phyloP scores from a whole-genome alignment of 441 rosid genomes.

The Croton setiger region DNA sequence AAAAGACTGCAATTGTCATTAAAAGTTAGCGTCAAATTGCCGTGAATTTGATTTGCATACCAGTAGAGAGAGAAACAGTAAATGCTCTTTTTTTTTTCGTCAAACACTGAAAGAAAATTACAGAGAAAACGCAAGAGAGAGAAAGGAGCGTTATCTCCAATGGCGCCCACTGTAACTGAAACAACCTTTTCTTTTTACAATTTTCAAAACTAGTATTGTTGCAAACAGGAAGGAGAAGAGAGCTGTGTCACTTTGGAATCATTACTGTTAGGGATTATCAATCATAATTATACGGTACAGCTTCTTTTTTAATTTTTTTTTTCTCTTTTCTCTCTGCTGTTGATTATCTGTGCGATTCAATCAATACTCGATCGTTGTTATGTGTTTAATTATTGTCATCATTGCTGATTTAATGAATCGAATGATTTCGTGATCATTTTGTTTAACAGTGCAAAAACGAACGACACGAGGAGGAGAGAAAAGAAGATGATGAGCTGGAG shows the following conservation, averaged over 20 bases:
- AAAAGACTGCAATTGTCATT: background rate
- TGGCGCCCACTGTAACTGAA: background rate
- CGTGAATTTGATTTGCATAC: no score
- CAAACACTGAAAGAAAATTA: background rate
- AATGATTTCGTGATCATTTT: background rate
- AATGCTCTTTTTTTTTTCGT: background rate
- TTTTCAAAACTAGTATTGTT: background rate
- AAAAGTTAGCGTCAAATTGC: no score
- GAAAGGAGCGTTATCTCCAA: background rate
- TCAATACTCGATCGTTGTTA: background rate
- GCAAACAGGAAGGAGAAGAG: background rate
- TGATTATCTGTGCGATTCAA: background rate
- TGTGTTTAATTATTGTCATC: background rate
- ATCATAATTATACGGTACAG: background rate
- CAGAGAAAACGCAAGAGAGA: background rate
- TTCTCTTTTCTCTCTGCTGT: background rate
- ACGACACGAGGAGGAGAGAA: background rate
- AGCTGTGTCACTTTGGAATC: background rate
- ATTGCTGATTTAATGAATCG: background rate
- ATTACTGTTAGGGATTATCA: conserved; percentile 3
- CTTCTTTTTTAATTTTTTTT: no score
- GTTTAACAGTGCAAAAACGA: background rate
- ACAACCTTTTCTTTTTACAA: background rate
- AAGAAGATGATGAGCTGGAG: conserved; percentile 64
- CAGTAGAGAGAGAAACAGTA: no score